Percentiles rank a stretch among this genome's conserved stretches.
These are phyloP conservation scores for Leccinellum luteum DNA, from an alignment of 768 basidiomycete species.

Conservation along the genomic window DNA sequence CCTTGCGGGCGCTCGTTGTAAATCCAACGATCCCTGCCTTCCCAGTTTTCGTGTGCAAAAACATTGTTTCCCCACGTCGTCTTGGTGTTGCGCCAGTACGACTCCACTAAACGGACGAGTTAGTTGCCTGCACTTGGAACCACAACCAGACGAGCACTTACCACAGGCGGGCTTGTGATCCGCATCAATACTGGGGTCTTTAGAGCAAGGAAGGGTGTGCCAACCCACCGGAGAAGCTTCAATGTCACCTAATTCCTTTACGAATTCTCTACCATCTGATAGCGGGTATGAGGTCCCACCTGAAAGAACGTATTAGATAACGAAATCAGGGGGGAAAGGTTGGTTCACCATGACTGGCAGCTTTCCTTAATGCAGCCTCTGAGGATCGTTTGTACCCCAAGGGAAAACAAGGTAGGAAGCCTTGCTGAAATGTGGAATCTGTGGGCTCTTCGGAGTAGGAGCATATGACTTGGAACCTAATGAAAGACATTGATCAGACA, in stretches of 20 bases:
- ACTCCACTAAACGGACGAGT: slow-evolving; percentile 19
- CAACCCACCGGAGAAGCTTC: slow-evolving; percentile 84
- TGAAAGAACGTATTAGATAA: no score
- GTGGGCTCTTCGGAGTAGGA: no score
- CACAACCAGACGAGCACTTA: not conserved
- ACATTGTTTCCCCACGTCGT: slow-evolving; percentile 93
- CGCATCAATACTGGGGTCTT: slow-evolving; percentile 48
- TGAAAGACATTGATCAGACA: not conserved
- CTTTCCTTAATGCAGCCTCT: no score
- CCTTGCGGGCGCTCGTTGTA: slow-evolving; percentile 79
- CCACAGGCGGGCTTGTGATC: slow-evolving; percentile 6
- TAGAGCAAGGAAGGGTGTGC: slow-evolving; percentile 75
- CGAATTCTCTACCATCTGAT: no score
- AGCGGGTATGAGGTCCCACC: no score
- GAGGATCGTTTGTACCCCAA: no score
- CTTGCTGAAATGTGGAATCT: no score
- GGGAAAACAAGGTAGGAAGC: no score
- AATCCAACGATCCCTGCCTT: slow-evolving; percentile 62
- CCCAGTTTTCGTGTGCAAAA: slow-evolving; percentile 94
- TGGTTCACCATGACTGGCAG: no score
- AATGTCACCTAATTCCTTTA: slow-evolving; percentile 69
- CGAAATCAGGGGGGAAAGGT: no score
- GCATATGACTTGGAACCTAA: slow-evolving; percentile 8
- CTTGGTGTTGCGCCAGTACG: slow-evolving; percentile 63
- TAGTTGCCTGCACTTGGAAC: not conserved